Percentiles rank a stretch among this genome's conserved stretches.
phyloP scores from a whole-genome alignment of 495 filamentous ascomycete species.

The Tricharina praecox region DNA sequence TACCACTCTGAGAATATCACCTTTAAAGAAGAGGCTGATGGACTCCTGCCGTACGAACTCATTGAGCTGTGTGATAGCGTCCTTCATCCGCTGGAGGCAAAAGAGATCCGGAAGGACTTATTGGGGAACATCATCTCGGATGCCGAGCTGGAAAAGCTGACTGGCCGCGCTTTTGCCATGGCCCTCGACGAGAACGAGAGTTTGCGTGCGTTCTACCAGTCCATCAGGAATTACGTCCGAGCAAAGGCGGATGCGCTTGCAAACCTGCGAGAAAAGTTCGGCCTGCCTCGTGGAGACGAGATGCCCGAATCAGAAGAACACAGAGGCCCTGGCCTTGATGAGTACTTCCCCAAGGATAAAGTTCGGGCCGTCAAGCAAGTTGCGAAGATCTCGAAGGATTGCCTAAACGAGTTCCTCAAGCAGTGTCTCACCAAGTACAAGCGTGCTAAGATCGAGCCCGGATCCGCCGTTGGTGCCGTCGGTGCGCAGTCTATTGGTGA shows the following conservation, averaged over 20 bases:
- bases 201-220: conserved; percentile 62
- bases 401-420: conserved; percentile 57
- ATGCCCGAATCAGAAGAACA: conserved; percentile 13
- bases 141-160: conserved; percentile 12
- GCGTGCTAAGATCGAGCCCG: conserved; percentile 75
- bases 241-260: conserved; percentile 40
- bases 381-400: conserved; percentile 59
- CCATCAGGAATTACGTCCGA: conserved; percentile 51
- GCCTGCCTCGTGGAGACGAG: conserved; percentile 9
- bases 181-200: conserved; percentile 73
- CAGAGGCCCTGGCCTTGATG: conserved; percentile 17
- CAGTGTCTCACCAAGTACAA: conserved; percentile 78
- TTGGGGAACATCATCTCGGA: conserved; percentile 28
- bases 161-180: conserved; percentile 34
- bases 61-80: conserved; percentile 43
- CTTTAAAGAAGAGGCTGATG: conserved; percentile 54
- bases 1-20: conserved; percentile 66
- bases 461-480: conserved; percentile 92
- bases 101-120: conserved; percentile 42
- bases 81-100: conserved; percentile 46
- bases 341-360: conserved; percentile 13
- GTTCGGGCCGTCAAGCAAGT: conserved; percentile 43
- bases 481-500: conserved; percentile 97
- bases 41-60: conserved; percentile 60
- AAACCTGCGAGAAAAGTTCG: conserved; percentile 29